Conservation (phyloP, 768 basidiomycete genomes). For the Symmetrospora coprosmae region DNA sequence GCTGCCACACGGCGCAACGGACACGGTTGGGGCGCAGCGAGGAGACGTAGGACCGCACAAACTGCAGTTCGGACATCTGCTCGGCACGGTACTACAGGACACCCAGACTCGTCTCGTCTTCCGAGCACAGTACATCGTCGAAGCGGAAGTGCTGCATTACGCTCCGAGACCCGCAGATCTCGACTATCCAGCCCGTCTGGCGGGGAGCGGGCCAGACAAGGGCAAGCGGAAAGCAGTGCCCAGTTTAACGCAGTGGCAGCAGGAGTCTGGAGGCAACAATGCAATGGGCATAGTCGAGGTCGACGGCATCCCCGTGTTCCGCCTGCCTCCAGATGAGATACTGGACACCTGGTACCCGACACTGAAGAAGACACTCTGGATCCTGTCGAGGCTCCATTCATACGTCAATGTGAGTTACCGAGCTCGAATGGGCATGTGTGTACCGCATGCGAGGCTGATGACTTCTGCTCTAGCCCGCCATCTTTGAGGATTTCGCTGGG, state of each 20-base stretch:
- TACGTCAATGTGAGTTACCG: conserved; percentile 68
- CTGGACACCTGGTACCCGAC: conserved; percentile 88
- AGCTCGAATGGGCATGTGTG: no score
- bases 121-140: conserved; percentile 82
- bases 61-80: conserved; percentile 63
- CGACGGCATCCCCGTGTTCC: conserved; percentile 42
- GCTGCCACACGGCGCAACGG: not conserved
- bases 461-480: conserved; percentile 64
- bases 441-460: no score
- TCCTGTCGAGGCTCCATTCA: conserved; percentile 72
- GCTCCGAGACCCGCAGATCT: conserved; percentile 63
- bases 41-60: no score
- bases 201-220: not conserved
- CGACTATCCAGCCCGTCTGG: conserved; percentile 67
- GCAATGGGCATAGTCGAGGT: conserved; percentile 8
- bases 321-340: conserved; percentile 54
- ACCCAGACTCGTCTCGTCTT: conserved; percentile 91
- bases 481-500: conserved; percentile 92
- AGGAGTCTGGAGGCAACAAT: conserved; percentile 7
- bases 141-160: conserved; percentile 74
- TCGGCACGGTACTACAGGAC: conserved; percentile 85
- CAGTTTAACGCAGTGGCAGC: not conserved
- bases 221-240: not conserved
- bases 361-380: conserved; percentile 73
- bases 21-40: no score